Percentiles rank a stretch among this genome's conserved stretches.
These are phyloP conservation scores for Fragaria ananassa DNA, from an alignment of 306 rosid species.

Conservation along the genomic window DNA sequence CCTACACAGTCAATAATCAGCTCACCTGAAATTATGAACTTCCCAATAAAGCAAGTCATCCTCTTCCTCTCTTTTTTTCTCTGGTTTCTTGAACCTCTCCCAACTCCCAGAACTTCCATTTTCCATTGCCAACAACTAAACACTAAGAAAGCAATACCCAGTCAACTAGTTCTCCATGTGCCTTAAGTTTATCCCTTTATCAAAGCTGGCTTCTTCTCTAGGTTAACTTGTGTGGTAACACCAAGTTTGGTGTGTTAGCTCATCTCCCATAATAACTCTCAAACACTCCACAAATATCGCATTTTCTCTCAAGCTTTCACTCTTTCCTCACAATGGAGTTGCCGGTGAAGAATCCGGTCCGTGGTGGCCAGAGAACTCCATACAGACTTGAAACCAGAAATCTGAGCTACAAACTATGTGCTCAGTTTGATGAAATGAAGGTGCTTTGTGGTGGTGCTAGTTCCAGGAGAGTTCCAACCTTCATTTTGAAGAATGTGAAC, in stretches of 20 bases:
- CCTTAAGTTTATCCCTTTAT: conserved; percentile 25
- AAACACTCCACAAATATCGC: conserved; percentile 34
- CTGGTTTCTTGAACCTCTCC: conserved; percentile 33
- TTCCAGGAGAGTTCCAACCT: conserved; percentile 37
- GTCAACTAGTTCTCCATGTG: conserved; percentile 28
- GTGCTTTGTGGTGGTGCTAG: conserved; percentile 37
- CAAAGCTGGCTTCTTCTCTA: conserved; percentile 32
- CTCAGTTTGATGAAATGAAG: conserved; percentile 46
- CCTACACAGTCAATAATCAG: conserved; percentile 59
- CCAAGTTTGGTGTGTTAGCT: conserved; percentile 80
- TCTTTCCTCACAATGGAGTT: conserved; percentile 27
- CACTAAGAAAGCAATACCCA: conserved; percentile 19
- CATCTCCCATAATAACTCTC: conserved; percentile 47
- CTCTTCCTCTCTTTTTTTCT: conserved; percentile 7
- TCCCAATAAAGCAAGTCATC: conserved; percentile 4
- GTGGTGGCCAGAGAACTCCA: conserved; percentile 37
- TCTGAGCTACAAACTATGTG: conserved; percentile 58
- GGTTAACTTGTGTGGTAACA: conserved; percentile 24
- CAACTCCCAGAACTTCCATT: conserved; percentile 20
- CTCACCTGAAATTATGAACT: conserved; percentile 52
- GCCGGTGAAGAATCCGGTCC: conserved; percentile 53
- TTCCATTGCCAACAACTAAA: conserved; percentile 27
- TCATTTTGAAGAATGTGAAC: conserved; percentile 66
- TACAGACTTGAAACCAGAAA: conserved; percentile 59
- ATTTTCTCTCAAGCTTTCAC: conserved; percentile 20